A percentile compares a stretch with the other conserved stretches of the same genome.
Evolutionary conservation across 2,329 filamentous ascomycete species (phyloP).

Genomic region (Exserohilum turcica): DNA sequence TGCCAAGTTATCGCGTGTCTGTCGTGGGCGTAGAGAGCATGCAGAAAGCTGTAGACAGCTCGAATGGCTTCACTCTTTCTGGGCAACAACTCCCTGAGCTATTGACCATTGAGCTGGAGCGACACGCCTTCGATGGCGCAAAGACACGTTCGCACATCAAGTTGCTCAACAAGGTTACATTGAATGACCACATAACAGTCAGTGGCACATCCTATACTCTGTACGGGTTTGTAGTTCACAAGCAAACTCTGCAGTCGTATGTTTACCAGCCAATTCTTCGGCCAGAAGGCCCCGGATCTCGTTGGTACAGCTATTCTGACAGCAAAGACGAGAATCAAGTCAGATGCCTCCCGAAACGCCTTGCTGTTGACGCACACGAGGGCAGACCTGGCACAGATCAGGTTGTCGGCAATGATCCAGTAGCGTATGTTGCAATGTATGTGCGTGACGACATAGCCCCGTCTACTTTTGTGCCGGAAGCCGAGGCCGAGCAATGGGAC

Average conservation of each 20-base stretch:
- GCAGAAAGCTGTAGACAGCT: constrained; percentile 49
- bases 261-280: constrained; percentile 66
- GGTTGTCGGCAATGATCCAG: constrained; percentile 52
- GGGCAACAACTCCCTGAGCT: constrained; percentile 52
- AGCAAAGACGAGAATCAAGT: constrained; percentile 60
- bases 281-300: constrained; percentile 60
- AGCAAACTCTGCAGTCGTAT: constrained; percentile 62
- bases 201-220: constrained; percentile 58
- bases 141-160: constrained; percentile 62
- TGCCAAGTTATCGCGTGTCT: constrained; percentile 44
- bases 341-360: constrained; percentile 61
- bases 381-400: constrained; percentile 50
- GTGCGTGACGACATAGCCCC: constrained; percentile 56
- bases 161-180: constrained; percentile 59
- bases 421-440: constrained; percentile 63
- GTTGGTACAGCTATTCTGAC: constrained; percentile 66
- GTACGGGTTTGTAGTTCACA: constrained; percentile 65
- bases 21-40: constrained; percentile 46
- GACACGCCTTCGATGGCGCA: constrained; percentile 60
- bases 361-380: constrained; percentile 59
- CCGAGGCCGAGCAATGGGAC: constrained; percentile 55
- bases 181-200: constrained; percentile 61
- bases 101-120: constrained; percentile 61
- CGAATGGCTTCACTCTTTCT: constrained; percentile 30
- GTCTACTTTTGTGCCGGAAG: constrained; percentile 47